Evolutionary conservation across 208 protist genomes (phyloP), one percentile per base, ranked within the genome.

Genomic region (Trypanosoma cruzi): DNA sequence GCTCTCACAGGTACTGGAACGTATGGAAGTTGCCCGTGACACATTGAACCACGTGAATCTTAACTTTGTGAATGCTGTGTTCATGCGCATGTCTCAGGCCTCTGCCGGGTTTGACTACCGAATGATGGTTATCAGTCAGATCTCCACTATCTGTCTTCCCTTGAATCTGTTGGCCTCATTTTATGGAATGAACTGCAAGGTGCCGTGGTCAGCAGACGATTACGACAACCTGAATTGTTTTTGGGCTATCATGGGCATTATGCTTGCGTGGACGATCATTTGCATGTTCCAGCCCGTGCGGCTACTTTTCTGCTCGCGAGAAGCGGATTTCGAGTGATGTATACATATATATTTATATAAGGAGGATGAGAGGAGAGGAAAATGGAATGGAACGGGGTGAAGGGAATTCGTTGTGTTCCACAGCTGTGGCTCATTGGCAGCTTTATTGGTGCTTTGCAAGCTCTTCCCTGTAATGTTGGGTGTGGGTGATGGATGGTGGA

Each of bases 121-220:
- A 73, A 88, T 92, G 85, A 79, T 86, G 75, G 66, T 93, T 13
- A 64, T 96, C 1, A 81, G 78, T 10, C 83, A 93, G 77, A 81
- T 93, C 26, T 84, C 84, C n/a, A 90, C 85, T n/a, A 87, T 92
- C 46, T 93, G 86, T 64, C 80, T 97, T 24, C 93, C 93, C 53
- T 75, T 92, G 13, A 97, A 91, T 66, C 64, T 97, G 1, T 4
- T 97, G 16, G 81, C 86, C 16, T 85, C 80, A 49, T 82, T 95
- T 36, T 96, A 95, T 58, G 90, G 90, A 62, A 96, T 97, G 91
- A 97, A 97, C 79, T 90, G 86, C 69, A 73, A 75, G 63, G 90
- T 97, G 36, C 85, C 90, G 61, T 94, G 77, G 71, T 78, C 90
- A 73, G 50, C 72, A 18, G 82, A 88, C 44, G 68, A 64, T 13